phyloP scores from a whole-genome alignment of 225 moss, liverwort and hornwort species.

The Lunularia cruciata region DNA sequence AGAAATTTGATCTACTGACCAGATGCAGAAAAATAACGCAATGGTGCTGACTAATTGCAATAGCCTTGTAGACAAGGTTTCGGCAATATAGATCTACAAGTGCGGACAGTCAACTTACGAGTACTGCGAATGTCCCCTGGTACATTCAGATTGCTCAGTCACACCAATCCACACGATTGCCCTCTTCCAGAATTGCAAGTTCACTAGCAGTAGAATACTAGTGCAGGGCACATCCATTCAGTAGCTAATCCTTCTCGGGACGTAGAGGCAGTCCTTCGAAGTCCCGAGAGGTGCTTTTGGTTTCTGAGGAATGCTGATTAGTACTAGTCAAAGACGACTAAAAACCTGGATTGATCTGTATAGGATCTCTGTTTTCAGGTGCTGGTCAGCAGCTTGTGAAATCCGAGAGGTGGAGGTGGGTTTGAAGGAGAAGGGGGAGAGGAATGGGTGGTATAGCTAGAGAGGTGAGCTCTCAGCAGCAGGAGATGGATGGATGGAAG shows the following conservation, averaged over 20 bases:
- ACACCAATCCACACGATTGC: neutral
- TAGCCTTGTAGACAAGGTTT: neutral
- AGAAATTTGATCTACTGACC: neutral
- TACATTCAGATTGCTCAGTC: neutral
- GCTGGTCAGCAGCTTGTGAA: neutral
- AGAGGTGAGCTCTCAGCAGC: neutral
- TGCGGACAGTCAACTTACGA: neutral
- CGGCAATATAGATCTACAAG: neutral
- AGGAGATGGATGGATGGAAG: neutral
- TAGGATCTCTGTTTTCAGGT: neutral
- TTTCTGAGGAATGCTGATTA: neutral
- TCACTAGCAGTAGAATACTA: neutral
- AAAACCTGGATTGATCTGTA: neutral
- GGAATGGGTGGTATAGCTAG: no score
- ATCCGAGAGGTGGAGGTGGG: neutral
- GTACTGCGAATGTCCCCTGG: neutral
- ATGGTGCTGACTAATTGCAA: neutral
- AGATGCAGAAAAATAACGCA: no score
- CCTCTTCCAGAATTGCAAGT: neutral
- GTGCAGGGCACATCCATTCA: slow-evolving; percentile 5
- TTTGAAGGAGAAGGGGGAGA: neutral
- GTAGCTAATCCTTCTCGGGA: no score
- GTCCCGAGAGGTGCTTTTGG: neutral
- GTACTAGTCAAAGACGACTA: neutral
- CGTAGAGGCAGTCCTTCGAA: neutral